Base-by-base conservation (phyloP, 148 eudicot species). In the Polygonum aviculare region DNA sequence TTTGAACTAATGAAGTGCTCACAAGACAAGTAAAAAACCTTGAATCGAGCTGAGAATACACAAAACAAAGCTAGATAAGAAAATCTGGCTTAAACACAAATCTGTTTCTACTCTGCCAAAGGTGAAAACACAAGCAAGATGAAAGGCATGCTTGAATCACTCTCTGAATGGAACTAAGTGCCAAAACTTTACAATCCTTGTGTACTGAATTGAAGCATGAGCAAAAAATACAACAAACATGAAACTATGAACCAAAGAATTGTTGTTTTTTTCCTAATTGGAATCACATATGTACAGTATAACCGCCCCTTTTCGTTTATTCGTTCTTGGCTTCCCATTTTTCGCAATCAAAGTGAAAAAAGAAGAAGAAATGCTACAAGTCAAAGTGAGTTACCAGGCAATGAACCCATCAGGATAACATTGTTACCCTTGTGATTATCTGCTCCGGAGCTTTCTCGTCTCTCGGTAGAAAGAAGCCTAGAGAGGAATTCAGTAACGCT, bases 321-420 rank as follows among this genome's bases (percentile, higher is more conserved):
- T 67, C 44, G 11, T 67, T 41, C 44, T 67, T 36, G 14, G 16
- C 72, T 67, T 36, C 16, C 19, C 72, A 11, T 67, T 67, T 65
- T 44, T 44, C 14, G 72, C 71, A 65, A 33, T 38, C 7, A 36
- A 67, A 5, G 18, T 14, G 31, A 26, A 41, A 38, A n/a, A 52
- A 21, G 14, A 16, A 38, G 38, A 65, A 38, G 38, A 36, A 2
- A n/a, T 35, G 12, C 36, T 65, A 16, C 1, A 36, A 44, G 52
- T 90, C 87, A 94, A 12, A 91, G 81, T 44, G 97, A 82, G 78
- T 84, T 80, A 77, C 67, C 81, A 14, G 96, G 93, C 76, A 92
- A 85, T 39, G 97, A 92, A 78, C 96, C 96, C 96, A 95, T 92
- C 76, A 82, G 76, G 77, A 90, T 90, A 38, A 87, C 87, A 39